These are phyloP conservation scores for Calendula officinalis DNA, from an alignment of 129 eudicot species.

Conservation along the genomic window DNA sequence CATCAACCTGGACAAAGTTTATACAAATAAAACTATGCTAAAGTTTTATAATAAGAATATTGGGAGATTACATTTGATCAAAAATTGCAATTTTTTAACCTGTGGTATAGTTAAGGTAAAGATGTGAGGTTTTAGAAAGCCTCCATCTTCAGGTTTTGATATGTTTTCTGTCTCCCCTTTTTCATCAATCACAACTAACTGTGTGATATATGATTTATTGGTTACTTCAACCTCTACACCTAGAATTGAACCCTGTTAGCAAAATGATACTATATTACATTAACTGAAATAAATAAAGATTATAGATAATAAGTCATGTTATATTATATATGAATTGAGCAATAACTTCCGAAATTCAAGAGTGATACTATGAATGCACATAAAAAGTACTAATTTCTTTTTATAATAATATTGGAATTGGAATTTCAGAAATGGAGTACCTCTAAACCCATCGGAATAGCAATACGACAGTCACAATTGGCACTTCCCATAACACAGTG, in stretches of 20 bases:
- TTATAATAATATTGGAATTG: not conserved
- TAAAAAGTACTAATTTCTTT: not conserved
- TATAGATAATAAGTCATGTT: not conserved
- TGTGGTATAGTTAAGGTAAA: slow-evolving; percentile 73
- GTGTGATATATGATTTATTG: slow-evolving; percentile 48
- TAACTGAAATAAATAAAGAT: slow-evolving; percentile 9
- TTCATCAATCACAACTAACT: slow-evolving; percentile 44
- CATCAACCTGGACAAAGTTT: slow-evolving; percentile 57
- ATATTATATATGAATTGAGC: not conserved
- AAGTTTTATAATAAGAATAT: not conserved
- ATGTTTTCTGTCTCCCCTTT: slow-evolving; percentile 35
- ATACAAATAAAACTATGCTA: not conserved
- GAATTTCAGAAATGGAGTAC: slow-evolving; percentile 15
- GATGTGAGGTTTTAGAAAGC: slow-evolving; percentile 67
- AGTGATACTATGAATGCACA: slow-evolving; percentile 1
- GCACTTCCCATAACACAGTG: slow-evolving; percentile 82
- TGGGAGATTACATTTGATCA: not conserved
- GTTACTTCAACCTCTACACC: slow-evolving; percentile 62
- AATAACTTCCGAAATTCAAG: not conserved
- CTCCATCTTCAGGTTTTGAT: slow-evolving; percentile 59
- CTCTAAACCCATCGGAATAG: slow-evolving; percentile 83
- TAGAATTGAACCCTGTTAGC: slow-evolving; percentile 91
- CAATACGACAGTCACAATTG: slow-evolving; percentile 62
- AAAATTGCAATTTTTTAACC: slow-evolving; percentile 27
- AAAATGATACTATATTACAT: slow-evolving; percentile 42